A percentile compares a stretch with the other conserved stretches of the same genome.
Evolutionary conservation across 106 monocot genomes (phyloP).

Genomic region (Platanthera zijinensis): DNA sequence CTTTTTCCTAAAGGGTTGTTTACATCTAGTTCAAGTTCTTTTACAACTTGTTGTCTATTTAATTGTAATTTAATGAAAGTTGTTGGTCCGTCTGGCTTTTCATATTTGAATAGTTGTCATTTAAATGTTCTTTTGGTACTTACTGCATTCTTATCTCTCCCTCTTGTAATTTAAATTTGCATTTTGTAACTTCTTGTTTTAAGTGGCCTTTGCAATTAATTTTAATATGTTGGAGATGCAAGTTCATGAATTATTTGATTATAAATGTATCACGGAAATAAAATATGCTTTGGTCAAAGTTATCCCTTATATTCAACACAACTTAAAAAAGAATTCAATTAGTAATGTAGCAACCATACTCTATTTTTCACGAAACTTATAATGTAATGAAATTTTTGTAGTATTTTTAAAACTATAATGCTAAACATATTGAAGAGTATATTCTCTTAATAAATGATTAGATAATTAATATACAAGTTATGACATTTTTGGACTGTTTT

Average conservation of each 20-base stretch:
- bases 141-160: too few species aligned
- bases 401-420: neutral
- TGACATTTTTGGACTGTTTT: neutral
- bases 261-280: neutral
- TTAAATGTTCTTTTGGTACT: neutral
- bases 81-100: neutral
- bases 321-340: neutral
- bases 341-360: neutral
- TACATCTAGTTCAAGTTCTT: neutral
- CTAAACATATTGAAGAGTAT: neutral
- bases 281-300: neutral
- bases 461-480: neutral
- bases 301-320: neutral
- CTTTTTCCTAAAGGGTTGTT: neutral
- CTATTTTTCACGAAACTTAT: neutral
- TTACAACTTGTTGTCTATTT: neutral
- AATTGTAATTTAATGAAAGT: neutral
- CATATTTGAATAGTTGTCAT: neutral
- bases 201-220: neutral
- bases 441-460: neutral
- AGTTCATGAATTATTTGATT: neutral
- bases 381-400: neutral
- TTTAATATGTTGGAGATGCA: neutral
- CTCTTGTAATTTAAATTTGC: neutral
- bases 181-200: neutral